Percentiles rank a stretch among this genome's conserved stretches.
Evolutionary conservation across 257 asterid species (phyloP).

Genomic region (Thymus mandschuricus): DNA sequence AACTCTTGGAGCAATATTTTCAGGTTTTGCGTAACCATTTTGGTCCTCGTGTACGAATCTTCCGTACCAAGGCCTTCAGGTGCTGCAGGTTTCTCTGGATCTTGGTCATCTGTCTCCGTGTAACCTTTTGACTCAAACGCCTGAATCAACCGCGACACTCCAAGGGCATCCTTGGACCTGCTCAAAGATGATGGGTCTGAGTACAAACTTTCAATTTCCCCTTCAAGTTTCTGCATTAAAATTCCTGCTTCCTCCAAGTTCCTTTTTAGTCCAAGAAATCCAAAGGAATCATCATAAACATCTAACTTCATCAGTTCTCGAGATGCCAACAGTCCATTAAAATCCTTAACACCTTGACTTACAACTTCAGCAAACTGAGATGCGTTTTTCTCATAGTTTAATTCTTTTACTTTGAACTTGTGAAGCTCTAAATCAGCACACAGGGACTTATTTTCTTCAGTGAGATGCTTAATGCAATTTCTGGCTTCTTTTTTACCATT

Average conservation of each 20-base stretch:
- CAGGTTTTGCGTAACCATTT: slow-evolving; percentile 46
- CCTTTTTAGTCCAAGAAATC: slow-evolving; percentile 53
- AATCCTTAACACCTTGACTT: slow-evolving; percentile 37
- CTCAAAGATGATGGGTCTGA: slow-evolving; percentile 50
- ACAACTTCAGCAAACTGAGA: slow-evolving; percentile 44
- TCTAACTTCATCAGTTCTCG: slow-evolving; percentile 36
- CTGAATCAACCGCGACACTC: slow-evolving; percentile 84
- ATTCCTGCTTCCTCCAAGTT: slow-evolving; percentile 59
- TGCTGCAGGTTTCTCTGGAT: slow-evolving; percentile 43
- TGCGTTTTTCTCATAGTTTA: slow-evolving; percentile 37
- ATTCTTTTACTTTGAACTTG: slow-evolving; percentile 45
- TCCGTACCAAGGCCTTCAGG: slow-evolving; percentile 46
- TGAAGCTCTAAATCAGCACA: slow-evolving; percentile 55
- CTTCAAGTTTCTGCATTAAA: slow-evolving; percentile 66
- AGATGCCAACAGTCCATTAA: slow-evolving; percentile 32
- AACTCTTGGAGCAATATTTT: slow-evolving; percentile 53
- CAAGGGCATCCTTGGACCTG: slow-evolving; percentile 57
- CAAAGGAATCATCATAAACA: slow-evolving; percentile 44
- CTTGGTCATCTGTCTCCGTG: slow-evolving; percentile 57
- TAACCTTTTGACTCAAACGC: slow-evolving; percentile 75
- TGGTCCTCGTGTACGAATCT: slow-evolving; percentile 51
- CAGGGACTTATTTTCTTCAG: slow-evolving; percentile 58
- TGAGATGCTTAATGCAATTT: slow-evolving; percentile 48
- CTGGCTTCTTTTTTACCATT: slow-evolving; percentile 61
- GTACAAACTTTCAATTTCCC: slow-evolving; percentile 65